Evolutionary conservation across 768 basidiomycete species (phyloP).

Genomic region (Suillus paluster): DNA sequence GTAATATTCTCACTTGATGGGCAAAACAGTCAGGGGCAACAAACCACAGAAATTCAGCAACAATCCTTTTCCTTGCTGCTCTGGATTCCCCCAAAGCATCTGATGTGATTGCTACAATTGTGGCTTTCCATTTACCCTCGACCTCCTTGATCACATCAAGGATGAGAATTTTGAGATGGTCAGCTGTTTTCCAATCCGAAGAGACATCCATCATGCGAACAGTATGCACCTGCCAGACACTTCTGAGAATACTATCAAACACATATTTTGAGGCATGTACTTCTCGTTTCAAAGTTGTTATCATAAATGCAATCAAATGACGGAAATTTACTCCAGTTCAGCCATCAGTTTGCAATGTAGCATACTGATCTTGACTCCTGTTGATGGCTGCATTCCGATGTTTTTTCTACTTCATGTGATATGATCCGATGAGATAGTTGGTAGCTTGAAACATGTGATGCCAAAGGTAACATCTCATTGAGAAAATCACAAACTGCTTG

Average conservation of each 20-base stretch:
- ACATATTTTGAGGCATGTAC: neutral
- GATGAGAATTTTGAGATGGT: neutral
- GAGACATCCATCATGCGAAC: conserved; percentile 3
- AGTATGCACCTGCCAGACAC: conserved; percentile 4
- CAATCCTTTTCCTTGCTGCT: too few species aligned
- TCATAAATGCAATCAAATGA: conserved; percentile 11
- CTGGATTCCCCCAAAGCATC: conserved; percentile 6
- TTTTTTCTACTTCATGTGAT: too few species aligned
- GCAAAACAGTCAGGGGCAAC: too few species aligned
- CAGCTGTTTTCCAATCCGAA: conserved; percentile 7
- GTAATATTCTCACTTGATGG: too few species aligned
- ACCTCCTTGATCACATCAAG: conserved; percentile 3
- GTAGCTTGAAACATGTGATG: neutral
- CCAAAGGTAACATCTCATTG: neutral
- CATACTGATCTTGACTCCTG: neutral
- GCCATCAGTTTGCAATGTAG: conserved; percentile 7
- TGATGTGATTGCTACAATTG: conserved; percentile 2
- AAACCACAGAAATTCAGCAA: too few species aligned
- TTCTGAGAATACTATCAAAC: neutral
- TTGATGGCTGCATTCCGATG: too few species aligned
- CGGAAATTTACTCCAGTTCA: conserved; percentile 6
- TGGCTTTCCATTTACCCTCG: neutral
- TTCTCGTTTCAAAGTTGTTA: neutral
- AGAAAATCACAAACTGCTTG: conserved; percentile 31
- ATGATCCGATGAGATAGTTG: too few species aligned